Percentiles rank a stretch among this genome's conserved stretches.
Conservation (phyloP, 768 basidiomycete genomes). For the Gautieria morchelliformis region DNA sequence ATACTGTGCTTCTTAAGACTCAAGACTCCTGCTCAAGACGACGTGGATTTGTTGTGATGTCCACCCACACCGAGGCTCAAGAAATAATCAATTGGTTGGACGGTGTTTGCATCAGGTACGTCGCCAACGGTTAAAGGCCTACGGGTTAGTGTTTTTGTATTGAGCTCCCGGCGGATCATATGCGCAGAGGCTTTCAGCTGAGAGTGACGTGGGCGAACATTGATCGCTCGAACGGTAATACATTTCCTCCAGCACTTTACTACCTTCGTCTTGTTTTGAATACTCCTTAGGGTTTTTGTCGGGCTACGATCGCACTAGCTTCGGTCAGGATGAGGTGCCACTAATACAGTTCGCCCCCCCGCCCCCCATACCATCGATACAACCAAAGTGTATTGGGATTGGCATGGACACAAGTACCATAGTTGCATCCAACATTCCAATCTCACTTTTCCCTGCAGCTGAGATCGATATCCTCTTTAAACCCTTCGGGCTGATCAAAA, state of each 20-base stretch:
- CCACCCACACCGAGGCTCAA: conserved; percentile 59
- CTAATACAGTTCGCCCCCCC: not conserved
- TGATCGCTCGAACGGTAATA: conserved; percentile 7
- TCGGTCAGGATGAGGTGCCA: not conserved
- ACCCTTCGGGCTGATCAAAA: conserved; percentile 62
- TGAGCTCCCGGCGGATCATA: not conserved
- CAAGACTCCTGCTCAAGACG: conserved; percentile 77
- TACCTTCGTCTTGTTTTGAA: not conserved
- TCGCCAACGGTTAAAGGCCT: not conserved
- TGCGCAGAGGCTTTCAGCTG: conserved; percentile 4
- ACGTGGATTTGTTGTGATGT: conserved; percentile 80
- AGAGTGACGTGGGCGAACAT: conserved; percentile 9
- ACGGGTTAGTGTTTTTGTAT: not conserved
- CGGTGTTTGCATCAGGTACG: conserved; percentile 61
- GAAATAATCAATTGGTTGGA: conserved; percentile 57
- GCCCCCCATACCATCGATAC: not conserved
- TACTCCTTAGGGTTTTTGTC: conserved; percentile 2
- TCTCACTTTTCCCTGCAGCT: conserved; percentile 51
- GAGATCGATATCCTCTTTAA: conserved; percentile 67
- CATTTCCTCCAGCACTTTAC: not conserved
- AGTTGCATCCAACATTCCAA: conserved; percentile 57
- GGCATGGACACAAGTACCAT: conserved; percentile 22
- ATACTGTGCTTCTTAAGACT: conserved; percentile 76
- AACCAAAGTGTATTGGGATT: not conserved
- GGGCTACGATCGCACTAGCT: conserved; percentile 5